Evolutionary conservation across 1,139 yeast genomes (phyloP), one percentile per base, ranked within the genome.

Genomic region (Geotrichum aggregatum): DNA sequence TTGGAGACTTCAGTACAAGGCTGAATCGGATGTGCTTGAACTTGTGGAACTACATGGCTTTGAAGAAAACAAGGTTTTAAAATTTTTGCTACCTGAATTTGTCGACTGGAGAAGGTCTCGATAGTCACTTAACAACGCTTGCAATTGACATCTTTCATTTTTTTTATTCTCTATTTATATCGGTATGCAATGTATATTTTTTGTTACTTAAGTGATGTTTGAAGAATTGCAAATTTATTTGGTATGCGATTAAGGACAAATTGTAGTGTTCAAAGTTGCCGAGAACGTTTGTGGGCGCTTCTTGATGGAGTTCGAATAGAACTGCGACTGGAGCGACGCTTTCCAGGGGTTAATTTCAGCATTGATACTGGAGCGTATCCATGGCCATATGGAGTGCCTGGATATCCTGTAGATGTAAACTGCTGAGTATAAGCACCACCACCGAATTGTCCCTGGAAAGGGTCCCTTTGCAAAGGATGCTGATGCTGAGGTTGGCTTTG

Each of bases 51-150:
- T 75, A 34, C 58, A 67, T 4, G 60, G 63, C n/a, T 66, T 66
- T 7, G 57, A 57, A 1, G 68, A 66, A 31, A 58, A 63, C 1
- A 58, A 59, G 16, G 61, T 73, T 4, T 62, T 66, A 6, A 63
- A 67, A 24, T 71, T 84, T 41, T 60, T 86, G 35, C 70, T 80
- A 0, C 65, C 73, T 19, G 83, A 79, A 57, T 86, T 86, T 65
- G 77, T 72, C 55, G 68, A 73, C 10, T 85, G 94, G 94, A 74
- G 94, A 63, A 54, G 61, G 33, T 49, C 54, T 3, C 14, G 44
- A 22, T 14, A 22, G 13, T 3, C 10, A 19, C 31, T 24, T 24
- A n/a, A n/a, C n/a, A n/a, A n/a, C n/a, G n/a, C n/a, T n/a, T n/a
- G n/a, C n/a, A n/a, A n/a, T n/a, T n/a, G n/a, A n/a, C n/a, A n/a